Conservation (phyloP, 106 monocot species). For the Alisma plantagoaquatica region DNA sequence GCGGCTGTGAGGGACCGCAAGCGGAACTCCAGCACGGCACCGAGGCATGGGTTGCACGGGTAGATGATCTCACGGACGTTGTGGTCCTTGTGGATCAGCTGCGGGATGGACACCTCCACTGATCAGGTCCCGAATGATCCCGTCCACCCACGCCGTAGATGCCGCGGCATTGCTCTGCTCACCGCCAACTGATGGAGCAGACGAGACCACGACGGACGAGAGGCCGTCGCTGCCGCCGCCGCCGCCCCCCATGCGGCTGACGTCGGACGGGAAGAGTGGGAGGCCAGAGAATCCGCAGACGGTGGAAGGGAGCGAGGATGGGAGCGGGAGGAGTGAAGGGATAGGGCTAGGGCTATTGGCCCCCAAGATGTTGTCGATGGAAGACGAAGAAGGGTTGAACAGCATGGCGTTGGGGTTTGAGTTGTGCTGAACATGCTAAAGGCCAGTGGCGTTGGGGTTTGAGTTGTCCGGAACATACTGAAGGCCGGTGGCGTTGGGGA, state of each 20-base stretch:
- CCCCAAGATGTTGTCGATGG: too few relatives aligned
- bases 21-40: conserved; percentile 60
- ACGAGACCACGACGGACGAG: background rate
- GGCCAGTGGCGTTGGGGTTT: too few relatives aligned
- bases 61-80: conserved; percentile 78
- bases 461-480: too few relatives aligned
- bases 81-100: conserved; percentile 81
- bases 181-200: conserved; percentile 3
- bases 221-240: conserved; percentile 9
- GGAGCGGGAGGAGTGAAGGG: conserved; percentile 18
- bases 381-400: conserved; percentile 21
- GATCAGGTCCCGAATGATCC: conserved; percentile 72
- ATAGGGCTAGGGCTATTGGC: too few relatives aligned
- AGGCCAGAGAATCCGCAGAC: conserved; percentile 64
- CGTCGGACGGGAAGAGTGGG: conserved; percentile 54
- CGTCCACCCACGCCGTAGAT: conserved; percentile 56
- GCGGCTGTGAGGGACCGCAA: conserved; percentile 43
- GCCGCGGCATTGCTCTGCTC: background rate
- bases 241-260: too few relatives aligned
- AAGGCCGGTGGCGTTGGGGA: conserved; percentile 4
- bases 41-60: conserved; percentile 85
- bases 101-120: conserved; percentile 50
- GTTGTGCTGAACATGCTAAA: too few relatives aligned
- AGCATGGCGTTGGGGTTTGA: background rate
- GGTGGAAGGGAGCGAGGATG: too few relatives aligned